phyloP scores from a whole-genome alignment of 2,329 filamentous ascomycete genomes.

The Xenosphaeropsis pyriputrescens region DNA sequence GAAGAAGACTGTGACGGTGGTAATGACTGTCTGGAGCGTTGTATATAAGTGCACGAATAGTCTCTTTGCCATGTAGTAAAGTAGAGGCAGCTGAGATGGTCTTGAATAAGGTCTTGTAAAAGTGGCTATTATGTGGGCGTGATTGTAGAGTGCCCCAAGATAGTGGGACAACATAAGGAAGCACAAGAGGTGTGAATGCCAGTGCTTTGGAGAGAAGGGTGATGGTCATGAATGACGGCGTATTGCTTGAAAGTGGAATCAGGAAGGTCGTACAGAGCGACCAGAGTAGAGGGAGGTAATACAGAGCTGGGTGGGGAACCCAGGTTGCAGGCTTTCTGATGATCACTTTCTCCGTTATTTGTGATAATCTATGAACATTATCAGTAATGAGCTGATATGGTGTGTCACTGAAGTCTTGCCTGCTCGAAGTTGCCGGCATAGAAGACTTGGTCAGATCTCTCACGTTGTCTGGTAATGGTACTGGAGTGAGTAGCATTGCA shows the following conservation, averaged over 20 bases:
- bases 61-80: conserved; percentile 29
- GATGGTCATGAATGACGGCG: conserved; percentile 22
- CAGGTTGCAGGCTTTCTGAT: conserved; percentile 28
- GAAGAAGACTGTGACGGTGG: conserved; percentile 30
- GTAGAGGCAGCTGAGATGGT: conserved; percentile 27
- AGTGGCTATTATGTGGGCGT: conserved; percentile 23
- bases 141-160: conserved; percentile 30
- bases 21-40: conserved; percentile 31
- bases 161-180: conserved; percentile 30
- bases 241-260: conserved; percentile 25
- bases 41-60: conserved; percentile 25
- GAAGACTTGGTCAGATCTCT: conserved; percentile 9
- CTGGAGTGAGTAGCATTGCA: conserved; percentile 38
- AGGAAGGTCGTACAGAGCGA: conserved; percentile 22
- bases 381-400: neutral
- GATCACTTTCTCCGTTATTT: conserved; percentile 20
- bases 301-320: conserved; percentile 22
- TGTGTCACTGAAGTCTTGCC: conserved; percentile 2
- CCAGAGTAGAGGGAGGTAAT: conserved; percentile 19
- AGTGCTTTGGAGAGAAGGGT: conserved; percentile 20
- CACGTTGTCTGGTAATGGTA: conserved; percentile 24
- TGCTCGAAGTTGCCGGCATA: conserved; percentile 8
- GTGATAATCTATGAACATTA: conserved; percentile 9
- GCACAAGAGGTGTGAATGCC: conserved; percentile 28
- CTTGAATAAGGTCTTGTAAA: conserved; percentile 30